Base-by-base conservation (phyloP, 768 basidiomycete genomes). In the Lactarius vividus region DNA sequence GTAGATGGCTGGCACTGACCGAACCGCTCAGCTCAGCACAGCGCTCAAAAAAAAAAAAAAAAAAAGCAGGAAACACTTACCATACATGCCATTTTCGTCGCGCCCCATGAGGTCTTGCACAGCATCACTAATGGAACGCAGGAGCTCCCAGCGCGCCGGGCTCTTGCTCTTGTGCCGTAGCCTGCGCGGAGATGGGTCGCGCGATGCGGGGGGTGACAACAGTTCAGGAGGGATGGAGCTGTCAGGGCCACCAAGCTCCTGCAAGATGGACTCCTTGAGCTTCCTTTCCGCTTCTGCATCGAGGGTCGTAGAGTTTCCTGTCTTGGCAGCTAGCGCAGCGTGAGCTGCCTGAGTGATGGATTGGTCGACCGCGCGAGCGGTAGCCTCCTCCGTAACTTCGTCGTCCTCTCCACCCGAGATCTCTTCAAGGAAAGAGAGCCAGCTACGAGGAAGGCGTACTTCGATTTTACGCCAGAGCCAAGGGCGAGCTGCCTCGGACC, bases 401-500 rank as follows among this genome's bases (percentile, higher is more conserved):
- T 87, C 85, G 46, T 85, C 84, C 62, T 88, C 88, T 20, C 85
- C 86, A 75, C 88, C 90, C 1, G 88, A 83, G 39, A 95, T 85
- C 71, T 91, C 86, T 52, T 92, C 90, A 18, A 94, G 83, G 52
- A 95, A 81, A 11, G 89, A 80, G 16, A 95, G 85, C 91, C 92
- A 95, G 69, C 84, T 87, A n/a, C 87, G 84, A 11, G 92, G 92
- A 6, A 94, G 83, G 6, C 91, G 84, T 59, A 95, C 88, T 74
- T 94, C 92, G 68, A 94, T 79, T 66, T 86, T 86, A 64, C 84
- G 84, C 92, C 92, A 95, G 6, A 95, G 79, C 90, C 89, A 94
- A 0, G 92, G 92, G 70, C 88, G 89, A n/a, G 92, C 90, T 1
- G 91, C 92, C 33, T 85, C 83, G 72, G 86, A 85, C 89, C 90